These are phyloP conservation scores for Jatropha curcas DNA, from an alignment of 345 rosid species.

Conservation along the genomic window DNA sequence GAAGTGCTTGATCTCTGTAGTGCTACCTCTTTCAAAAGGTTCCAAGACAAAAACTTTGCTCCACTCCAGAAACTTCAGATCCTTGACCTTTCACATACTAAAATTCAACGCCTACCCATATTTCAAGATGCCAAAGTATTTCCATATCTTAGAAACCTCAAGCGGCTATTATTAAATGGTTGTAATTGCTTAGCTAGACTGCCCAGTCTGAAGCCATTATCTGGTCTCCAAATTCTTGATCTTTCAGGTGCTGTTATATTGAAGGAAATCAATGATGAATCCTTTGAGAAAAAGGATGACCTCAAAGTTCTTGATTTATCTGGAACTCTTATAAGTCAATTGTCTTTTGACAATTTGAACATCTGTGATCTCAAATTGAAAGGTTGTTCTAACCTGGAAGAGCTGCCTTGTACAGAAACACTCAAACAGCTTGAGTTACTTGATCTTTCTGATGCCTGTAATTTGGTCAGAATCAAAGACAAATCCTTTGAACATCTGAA, in stretches of 20 bases:
- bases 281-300: slow-evolving; percentile 26
- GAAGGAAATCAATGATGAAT: slow-evolving; percentile 34
- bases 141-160: slow-evolving; percentile 6
- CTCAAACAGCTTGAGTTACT: slow-evolving; percentile 42
- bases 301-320: slow-evolving; percentile 49
- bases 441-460: slow-evolving; percentile 44
- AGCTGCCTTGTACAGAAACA: slow-evolving; percentile 20
- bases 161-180: slow-evolving; percentile 11
- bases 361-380: slow-evolving; percentile 37
- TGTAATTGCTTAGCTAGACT: slow-evolving; percentile 20
- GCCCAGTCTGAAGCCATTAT: slow-evolving; percentile 9
- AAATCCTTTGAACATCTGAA: slow-evolving; percentile 38
- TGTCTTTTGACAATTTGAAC: slow-evolving; percentile 29
- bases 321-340: slow-evolving; percentile 27
- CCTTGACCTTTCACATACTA: slow-evolving; percentile 50
- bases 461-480: slow-evolving; percentile 16
- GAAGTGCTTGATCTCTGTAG: slow-evolving; percentile 61
- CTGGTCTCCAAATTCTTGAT: slow-evolving; percentile 28
- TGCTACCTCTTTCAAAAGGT: slow-evolving; percentile 25
- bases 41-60: slow-evolving; percentile 5
- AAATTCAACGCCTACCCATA: slow-evolving; percentile 41
- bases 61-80: slow-evolving; percentile 38
- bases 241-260: slow-evolving; percentile 42
- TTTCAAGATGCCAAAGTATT: slow-evolving; percentile 18
- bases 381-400: slow-evolving; percentile 29